Percentiles rank a stretch among this genome's conserved stretches.
Conservation (phyloP, 2,329 filamentous ascomycete genomes). For the Nothophoma quercina region DNA sequence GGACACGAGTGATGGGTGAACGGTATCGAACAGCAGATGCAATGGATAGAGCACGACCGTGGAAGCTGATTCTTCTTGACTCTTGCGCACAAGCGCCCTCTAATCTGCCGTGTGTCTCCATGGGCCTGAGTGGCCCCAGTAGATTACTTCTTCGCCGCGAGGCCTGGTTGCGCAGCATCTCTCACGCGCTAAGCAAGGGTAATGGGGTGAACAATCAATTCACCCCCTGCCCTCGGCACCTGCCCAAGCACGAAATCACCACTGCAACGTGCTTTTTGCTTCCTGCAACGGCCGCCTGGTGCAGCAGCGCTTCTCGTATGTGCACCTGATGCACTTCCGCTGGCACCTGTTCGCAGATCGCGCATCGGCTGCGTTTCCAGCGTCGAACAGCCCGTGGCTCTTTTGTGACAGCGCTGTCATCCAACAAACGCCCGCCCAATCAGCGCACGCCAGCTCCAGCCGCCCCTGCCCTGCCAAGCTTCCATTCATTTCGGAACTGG, state of each 20-base stretch:
- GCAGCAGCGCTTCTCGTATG: slow-evolving; percentile 6
- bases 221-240: slow-evolving; percentile 5
- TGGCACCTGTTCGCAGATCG: slow-evolving; percentile 3
- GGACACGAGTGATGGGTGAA: too few relatives aligned
- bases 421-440: slow-evolving; percentile 8
- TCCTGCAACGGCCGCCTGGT: neutral
- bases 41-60: neutral
- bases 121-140: slow-evolving; percentile 4
- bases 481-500: slow-evolving; percentile 15
- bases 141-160: slow-evolving; percentile 10
- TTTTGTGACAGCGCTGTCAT: neutral
- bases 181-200: slow-evolving; percentile 15
- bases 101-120: slow-evolving; percentile 8
- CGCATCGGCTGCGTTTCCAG: neutral
- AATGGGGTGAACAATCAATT: slow-evolving; percentile 11
- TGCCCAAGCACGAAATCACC: slow-evolving; percentile 1
- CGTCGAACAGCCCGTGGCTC: neutral
- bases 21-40: neutral
- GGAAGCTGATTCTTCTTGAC: neutral
- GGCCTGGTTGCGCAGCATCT: slow-evolving; percentile 12
- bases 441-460: slow-evolving; percentile 4
- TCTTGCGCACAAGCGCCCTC: slow-evolving; percentile 5
- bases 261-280: slow-evolving; percentile 4
- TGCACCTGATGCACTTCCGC: slow-evolving; percentile 2
- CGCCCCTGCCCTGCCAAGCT: slow-evolving; percentile 11